Percentiles rank a stretch among this genome's conserved stretches.
Evolutionary conservation across 169 alveolate genomes (phyloP).

Genomic region (Babesia ovis): DNA sequence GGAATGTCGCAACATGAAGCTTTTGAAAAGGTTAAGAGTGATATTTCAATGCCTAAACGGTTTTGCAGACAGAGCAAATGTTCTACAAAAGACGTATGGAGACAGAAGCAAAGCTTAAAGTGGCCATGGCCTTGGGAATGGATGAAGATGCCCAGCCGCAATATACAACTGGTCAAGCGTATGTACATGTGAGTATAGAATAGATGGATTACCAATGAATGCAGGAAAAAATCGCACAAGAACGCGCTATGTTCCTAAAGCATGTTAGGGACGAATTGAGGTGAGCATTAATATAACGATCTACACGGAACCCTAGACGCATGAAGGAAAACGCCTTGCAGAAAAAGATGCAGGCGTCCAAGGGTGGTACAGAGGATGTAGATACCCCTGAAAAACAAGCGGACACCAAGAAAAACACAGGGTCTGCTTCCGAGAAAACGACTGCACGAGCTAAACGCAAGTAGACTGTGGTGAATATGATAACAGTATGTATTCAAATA

Average conservation of each 20-base stretch:
- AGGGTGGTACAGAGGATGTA: not conserved
- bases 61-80: conserved; percentile 68
- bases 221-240: conserved; percentile 66
- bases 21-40: conserved; percentile 38
- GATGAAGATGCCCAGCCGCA: conserved; percentile 69
- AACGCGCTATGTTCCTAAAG: conserved; percentile 30
- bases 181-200: conserved; percentile 23
- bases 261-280: conserved; percentile 58
- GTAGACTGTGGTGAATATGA: no score
- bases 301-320: conserved; percentile 30
- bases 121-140: conserved; percentile 73
- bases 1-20: conserved; percentile 74
- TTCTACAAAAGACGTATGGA: conserved; percentile 77
- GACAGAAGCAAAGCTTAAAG: conserved; percentile 70
- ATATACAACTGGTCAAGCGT: conserved; percentile 74
- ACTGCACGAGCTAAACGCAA: no score
- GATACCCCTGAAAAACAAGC: no score
- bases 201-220: not conserved
- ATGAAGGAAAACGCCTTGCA: conserved; percentile 42
- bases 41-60: not conserved
- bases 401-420: no score
- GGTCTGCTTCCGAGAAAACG: no score
- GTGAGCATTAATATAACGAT: no score
- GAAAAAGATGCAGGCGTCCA: not conserved
- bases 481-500: no score